phyloP scores from a whole-genome alignment of 2,329 filamentous ascomycete genomes.

The Stagonosporopsis vannaccii region DNA sequence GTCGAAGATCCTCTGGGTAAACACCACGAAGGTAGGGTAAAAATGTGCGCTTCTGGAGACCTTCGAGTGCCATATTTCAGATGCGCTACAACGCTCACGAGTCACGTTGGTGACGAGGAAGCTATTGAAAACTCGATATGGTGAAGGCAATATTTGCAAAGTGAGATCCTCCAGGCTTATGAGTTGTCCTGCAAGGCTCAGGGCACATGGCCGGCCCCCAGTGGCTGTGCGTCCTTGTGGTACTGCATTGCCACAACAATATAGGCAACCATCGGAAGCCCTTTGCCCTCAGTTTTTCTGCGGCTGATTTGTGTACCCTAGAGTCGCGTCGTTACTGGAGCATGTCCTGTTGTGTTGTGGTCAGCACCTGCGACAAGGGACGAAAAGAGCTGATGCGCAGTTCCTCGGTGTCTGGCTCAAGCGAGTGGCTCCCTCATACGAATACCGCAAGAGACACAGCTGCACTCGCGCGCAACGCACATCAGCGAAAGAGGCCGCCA shows the following conservation, averaged over 20 bases:
- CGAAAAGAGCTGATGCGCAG: too few relatives aligned
- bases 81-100: background rate
- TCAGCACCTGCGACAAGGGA: too few relatives aligned
- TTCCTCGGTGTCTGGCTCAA: too few relatives aligned
- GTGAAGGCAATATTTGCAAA: background rate
- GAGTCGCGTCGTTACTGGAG: too few relatives aligned
- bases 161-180: background rate
- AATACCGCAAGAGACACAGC: too few relatives aligned
- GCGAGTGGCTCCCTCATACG: too few relatives aligned
- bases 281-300: background rate
- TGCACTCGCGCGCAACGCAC: too few relatives aligned
- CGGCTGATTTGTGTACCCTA: background rate
- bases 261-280: background rate
- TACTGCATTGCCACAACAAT: background rate
- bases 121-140: background rate
- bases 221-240: slow-evolving; percentile 1
- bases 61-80: background rate
- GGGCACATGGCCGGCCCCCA: background rate
- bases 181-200: background rate
- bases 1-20: background rate
- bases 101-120: background rate
- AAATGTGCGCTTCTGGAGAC: background rate
- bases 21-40: slow-evolving; percentile 4
- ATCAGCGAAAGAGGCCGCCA: too few relatives aligned
- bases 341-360: too few relatives aligned